Evolutionary conservation across 2,329 filamentous ascomycete species (phyloP).

Genomic region (Fusarium verrucosum): DNA sequence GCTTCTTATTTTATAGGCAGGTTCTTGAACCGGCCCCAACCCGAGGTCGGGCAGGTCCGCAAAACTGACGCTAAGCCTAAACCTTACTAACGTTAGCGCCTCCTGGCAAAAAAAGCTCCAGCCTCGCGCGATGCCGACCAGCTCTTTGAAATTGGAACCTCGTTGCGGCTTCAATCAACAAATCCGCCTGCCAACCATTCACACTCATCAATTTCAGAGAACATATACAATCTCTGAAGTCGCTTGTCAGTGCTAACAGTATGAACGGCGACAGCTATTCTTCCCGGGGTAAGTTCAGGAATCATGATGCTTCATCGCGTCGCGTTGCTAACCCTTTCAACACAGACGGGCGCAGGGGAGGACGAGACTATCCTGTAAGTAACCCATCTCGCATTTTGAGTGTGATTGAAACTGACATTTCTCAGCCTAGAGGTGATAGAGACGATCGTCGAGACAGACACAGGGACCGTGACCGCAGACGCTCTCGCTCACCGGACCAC

Average conservation of each 20-base stretch:
- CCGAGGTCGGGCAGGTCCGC: not conserved
- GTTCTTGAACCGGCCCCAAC: not conserved
- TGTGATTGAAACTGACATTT: slow-evolving; percentile 30
- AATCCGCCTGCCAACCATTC: slow-evolving; percentile 35
- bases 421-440: slow-evolving; percentile 47
- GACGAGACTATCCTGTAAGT: slow-evolving; percentile 65
- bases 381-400: not conserved
- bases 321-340: slow-evolving; percentile 45
- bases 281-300: slow-evolving; percentile 71
- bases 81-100: slow-evolving; percentile 41
- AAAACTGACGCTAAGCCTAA: slow-evolving; percentile 39
- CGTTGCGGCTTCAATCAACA: slow-evolving; percentile 44
- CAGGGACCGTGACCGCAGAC: slow-evolving; percentile 63
- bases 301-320: slow-evolving; percentile 30
- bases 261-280: slow-evolving; percentile 91
- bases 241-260: slow-evolving; percentile 45
- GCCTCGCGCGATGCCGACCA: slow-evolving; percentile 51
- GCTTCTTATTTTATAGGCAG: not conserved
- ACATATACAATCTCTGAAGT: slow-evolving; percentile 15
- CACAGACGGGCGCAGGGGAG: slow-evolving; percentile 61
- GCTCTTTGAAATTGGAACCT: slow-evolving; percentile 43
- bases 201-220: slow-evolving; percentile 38
- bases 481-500: slow-evolving; percentile 87
- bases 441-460: slow-evolving; percentile 49
- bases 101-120: slow-evolving; percentile 56